Evolutionary conservation across 345 rosid genomes (phyloP).

Genomic region (Rhizophora apiculata): DNA sequence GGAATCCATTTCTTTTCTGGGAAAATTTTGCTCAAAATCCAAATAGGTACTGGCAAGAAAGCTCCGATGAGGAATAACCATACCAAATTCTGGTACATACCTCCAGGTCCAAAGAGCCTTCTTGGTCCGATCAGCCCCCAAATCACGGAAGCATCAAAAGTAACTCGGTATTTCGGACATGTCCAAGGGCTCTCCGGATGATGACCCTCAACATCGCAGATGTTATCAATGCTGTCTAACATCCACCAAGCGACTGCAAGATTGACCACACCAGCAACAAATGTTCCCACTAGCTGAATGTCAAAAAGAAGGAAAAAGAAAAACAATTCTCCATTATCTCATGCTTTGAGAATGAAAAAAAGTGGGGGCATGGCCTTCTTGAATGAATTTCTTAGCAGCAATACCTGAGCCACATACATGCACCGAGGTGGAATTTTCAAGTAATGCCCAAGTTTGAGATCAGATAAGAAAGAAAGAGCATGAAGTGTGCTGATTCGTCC

Average conservation of each 20-base stretch:
- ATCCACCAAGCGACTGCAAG: slow-evolving; percentile 99
- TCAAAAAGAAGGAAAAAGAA: background rate
- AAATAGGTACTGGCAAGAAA: slow-evolving; percentile 82
- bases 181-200: slow-evolving; percentile 97
- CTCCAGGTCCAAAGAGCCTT: slow-evolving; percentile 88
- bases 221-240: slow-evolving; percentile 76
- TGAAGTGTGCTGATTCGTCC: slow-evolving; percentile 94
- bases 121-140: slow-evolving; percentile 95
- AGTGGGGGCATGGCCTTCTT: background rate
- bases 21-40: slow-evolving; percentile 77
- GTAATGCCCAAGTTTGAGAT: slow-evolving; percentile 99
- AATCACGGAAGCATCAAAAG: slow-evolving; percentile 93
- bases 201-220: slow-evolving; percentile 62
- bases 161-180: slow-evolving; percentile 94
- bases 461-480: slow-evolving; percentile 93
- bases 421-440: slow-evolving; percentile 98
- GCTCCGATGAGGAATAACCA: slow-evolving; percentile 98
- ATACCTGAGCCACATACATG: slow-evolving; percentile 95
- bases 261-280: slow-evolving; percentile 73
- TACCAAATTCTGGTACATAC: slow-evolving; percentile 82
- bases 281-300: slow-evolving; percentile 73
- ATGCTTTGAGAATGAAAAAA: background rate
- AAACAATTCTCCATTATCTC: background rate
- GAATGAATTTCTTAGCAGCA: slow-evolving; percentile 4
- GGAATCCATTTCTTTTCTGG: slow-evolving; percentile 97